phyloP scores from a whole-genome alignment of 176 grass and related monocot species.

The Cenchrus fungigraminus region DNA sequence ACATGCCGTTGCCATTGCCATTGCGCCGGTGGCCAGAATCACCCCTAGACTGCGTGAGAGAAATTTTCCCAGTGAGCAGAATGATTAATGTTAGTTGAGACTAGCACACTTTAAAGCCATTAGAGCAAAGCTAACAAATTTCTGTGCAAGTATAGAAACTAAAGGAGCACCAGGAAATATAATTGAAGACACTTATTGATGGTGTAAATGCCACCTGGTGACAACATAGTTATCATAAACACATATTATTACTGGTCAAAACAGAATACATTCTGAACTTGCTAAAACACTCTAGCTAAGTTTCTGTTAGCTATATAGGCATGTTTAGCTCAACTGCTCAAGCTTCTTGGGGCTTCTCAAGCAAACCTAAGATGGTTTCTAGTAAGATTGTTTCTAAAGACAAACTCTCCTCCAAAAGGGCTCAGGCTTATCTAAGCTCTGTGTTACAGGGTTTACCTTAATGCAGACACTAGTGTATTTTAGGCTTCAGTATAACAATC shows the following conservation, averaged over 20 bases:
- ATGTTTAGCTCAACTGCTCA: neutral
- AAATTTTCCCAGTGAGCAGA: neutral
- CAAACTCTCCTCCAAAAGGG: neutral
- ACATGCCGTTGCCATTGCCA: conserved; percentile 56
- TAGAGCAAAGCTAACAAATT: neutral
- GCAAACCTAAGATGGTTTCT: neutral
- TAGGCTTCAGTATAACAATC: neutral
- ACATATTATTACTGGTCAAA: neutral
- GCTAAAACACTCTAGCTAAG: neutral
- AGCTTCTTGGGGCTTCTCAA: neutral
- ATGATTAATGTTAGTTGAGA: neutral
- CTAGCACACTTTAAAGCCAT: neutral
- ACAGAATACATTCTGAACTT: neutral
- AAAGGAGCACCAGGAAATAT: neutral
- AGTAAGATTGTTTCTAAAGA: conserved; percentile 12
- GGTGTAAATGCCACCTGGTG: neutral
- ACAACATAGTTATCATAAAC: neutral
- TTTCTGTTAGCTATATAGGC: neutral
- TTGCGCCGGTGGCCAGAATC: conserved; percentile 48
- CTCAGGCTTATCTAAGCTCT: neutral
- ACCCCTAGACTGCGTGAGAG: conserved; percentile 57
- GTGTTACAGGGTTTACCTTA: neutral
- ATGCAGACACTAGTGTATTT: neutral
- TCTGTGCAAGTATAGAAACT: conserved; percentile 5
- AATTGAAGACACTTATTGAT: neutral